Base-by-base conservation (phyloP, 768 basidiomycete species). In the Tylopilus felleus region DNA sequence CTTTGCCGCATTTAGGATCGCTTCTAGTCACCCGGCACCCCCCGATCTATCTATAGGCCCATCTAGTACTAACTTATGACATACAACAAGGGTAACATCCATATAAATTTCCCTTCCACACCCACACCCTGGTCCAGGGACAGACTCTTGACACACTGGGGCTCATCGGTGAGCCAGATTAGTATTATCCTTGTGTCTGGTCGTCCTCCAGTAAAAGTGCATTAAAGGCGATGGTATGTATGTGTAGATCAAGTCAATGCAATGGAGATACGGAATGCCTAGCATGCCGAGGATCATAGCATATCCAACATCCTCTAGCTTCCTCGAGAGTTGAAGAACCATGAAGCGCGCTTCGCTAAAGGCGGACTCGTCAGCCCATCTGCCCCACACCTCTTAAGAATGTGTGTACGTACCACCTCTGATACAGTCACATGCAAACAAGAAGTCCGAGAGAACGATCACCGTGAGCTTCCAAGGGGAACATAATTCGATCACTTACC, bases 251-350 rank as follows among this genome's bases (percentile, higher is more conserved):
- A 59, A 54, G 50, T 62, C 52, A 51, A 38, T 58, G 57, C 52
- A 35, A 52, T 43, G 45, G 33, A 59, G 46, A 62, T 55, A 62
- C 52, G 38, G 52, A 53, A 58, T 43, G 42, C 46, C 45, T 46
- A 47, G 27, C 48, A 21, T 45, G 55, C 51, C 60, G 52, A 49
- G 55, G 47, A 61, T 51, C 51, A n/a, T 38, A 46, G 50, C 42
- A 52, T 33, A 38, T 50, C 59, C 51, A 56, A 53, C 43, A 35
- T 52, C 49, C 57, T 59, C 64, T 65, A 73, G 58, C 64, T 65
- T 80, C 74, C 86, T 69, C 88, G 85, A 60, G 88, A 85, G 71
- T 86, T 88, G 79, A 93, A 93, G 74, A 93, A 93, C 91, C 91
- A 93, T 53, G 91, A 93, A 49, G 91, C 89, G 57, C 91, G 89